Conservation (phyloP, 257 asterid species). For the Nicotiana knightiana region DNA sequence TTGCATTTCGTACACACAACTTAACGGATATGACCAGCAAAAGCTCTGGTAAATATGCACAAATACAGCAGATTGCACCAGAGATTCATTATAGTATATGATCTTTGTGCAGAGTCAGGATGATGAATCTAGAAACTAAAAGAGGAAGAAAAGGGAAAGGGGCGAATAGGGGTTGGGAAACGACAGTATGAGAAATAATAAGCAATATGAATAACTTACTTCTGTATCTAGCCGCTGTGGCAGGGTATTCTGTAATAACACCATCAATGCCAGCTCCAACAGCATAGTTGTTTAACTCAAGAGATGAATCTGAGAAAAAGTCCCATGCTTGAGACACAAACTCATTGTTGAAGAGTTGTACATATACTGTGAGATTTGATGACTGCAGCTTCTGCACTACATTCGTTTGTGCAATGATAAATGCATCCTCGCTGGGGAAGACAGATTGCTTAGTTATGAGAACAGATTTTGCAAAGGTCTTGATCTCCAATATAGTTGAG, state of each 20-base stretch:
- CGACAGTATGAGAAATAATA: background rate
- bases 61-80: background rate
- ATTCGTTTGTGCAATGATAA: constrained; percentile 30
- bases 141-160: background rate
- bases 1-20: background rate
- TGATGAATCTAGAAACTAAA: background rate
- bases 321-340: constrained; percentile 87
- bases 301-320: constrained; percentile 63
- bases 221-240: constrained; percentile 63
- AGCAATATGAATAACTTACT: constrained; percentile 42
- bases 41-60: background rate
- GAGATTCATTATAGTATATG: background rate
- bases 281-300: constrained; percentile 48
- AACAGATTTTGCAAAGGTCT: constrained; percentile 57
- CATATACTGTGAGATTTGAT: constrained; percentile 46
- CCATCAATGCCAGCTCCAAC: constrained; percentile 34
- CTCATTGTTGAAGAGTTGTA: constrained; percentile 60
- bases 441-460: constrained; percentile 48
- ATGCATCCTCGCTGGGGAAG: constrained; percentile 31
- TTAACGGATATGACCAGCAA: background rate
- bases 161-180: background rate
- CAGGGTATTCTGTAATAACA: constrained; percentile 60
- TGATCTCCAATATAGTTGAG: constrained; percentile 58
- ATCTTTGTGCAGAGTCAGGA: background rate
- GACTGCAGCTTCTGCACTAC: constrained; percentile 54